Conservation (phyloP, 768 basidiomycete genomes). For the Pholiota microspora region DNA sequence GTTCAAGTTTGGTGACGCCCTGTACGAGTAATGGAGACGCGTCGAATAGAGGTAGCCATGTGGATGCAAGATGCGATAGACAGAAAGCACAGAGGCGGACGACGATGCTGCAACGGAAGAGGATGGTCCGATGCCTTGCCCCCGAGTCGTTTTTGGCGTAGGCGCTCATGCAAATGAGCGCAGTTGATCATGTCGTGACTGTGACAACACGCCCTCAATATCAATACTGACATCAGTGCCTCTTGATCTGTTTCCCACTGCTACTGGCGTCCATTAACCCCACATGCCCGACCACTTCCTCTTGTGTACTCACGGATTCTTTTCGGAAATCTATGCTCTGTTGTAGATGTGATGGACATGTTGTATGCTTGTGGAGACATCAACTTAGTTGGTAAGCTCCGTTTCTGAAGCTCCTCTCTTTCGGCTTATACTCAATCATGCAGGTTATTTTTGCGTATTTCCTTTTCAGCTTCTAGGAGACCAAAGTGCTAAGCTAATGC, state of each 20-base stretch:
- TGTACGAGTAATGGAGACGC: constrained; percentile 30
- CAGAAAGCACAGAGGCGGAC: constrained; percentile 16
- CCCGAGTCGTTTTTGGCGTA: background rate
- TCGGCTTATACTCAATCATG: background rate
- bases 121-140: background rate
- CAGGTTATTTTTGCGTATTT: background rate
- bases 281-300: background rate
- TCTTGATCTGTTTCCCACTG: background rate
- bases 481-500: background rate
- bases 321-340: too few species aligned
- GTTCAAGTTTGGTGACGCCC: background rate
- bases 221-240: background rate
- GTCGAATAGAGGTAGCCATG: constrained; percentile 36
- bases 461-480: background rate
- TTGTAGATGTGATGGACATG: background rate
- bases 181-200: background rate
- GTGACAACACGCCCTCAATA: background rate
- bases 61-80: constrained; percentile 24
- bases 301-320: too few species aligned
- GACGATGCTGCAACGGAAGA: constrained; percentile 1
- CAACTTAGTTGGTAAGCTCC: background rate
- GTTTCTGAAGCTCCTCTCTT: background rate
- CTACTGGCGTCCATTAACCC: background rate
- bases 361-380: background rate
- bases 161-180: background rate